Evolutionary conservation across 345 rosid genomes (phyloP).

Genomic region (Salix arbutifolia): DNA sequence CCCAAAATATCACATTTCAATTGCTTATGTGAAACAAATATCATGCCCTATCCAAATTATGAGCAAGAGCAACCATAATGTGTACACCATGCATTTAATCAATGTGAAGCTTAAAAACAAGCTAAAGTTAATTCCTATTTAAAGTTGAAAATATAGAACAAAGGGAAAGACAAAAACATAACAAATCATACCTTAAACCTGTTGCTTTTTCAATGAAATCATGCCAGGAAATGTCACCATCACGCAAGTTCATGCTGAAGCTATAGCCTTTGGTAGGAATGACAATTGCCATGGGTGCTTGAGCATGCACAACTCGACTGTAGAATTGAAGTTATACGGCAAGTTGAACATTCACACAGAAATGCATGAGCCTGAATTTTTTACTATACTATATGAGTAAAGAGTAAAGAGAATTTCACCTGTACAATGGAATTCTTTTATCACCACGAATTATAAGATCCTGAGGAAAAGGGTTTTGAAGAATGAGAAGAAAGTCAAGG

Average conservation of each 20-base stretch:
- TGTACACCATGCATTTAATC: background rate
- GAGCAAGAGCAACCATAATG: background rate
- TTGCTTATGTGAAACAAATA: constrained; percentile 1
- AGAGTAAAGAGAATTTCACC: constrained; percentile 49
- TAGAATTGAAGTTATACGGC: constrained; percentile 35
- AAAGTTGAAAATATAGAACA: background rate
- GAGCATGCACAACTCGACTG: constrained; percentile 88
- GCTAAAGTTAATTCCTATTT: background rate
- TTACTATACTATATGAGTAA: constrained; percentile 3
- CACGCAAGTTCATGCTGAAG: constrained; percentile 54
- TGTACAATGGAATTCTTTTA: constrained; percentile 77
- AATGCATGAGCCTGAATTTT: constrained; percentile 2
- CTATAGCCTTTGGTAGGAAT: constrained; percentile 54
- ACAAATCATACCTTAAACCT: constrained; percentile 41
- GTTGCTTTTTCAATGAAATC: constrained; percentile 57
- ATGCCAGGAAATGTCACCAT: constrained; percentile 76
- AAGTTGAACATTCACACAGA: constrained; percentile 19
- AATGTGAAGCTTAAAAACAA: background rate
- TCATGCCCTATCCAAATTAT: background rate
- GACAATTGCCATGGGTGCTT: constrained; percentile 81
- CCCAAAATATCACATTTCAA: background rate
- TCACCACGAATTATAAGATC: constrained; percentile 86
- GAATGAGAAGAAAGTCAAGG: constrained; percentile 5
- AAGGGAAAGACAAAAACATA: background rate
- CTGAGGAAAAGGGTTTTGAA: constrained; percentile 27